Conservation (phyloP, 106 monocot species). For the Ottelia alismoides region DNA sequence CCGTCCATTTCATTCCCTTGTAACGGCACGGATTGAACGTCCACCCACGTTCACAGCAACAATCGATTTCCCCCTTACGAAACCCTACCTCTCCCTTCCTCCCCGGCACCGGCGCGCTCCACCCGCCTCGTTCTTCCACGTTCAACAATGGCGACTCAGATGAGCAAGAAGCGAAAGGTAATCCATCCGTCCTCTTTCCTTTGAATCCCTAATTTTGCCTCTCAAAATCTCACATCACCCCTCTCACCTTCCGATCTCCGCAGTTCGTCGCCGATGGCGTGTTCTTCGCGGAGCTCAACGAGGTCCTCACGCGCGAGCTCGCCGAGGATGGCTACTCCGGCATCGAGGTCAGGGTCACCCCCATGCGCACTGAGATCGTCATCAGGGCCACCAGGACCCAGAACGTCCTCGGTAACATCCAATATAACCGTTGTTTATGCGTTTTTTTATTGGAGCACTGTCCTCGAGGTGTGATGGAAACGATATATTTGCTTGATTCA, state of each 20-base stretch:
- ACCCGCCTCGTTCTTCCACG: background rate
- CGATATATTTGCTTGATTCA: too few species aligned
- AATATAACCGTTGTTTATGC: too few species aligned
- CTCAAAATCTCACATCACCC: too few species aligned
- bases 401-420: constrained; percentile 23
- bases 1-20: too few species aligned
- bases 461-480: too few species aligned
- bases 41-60: too few species aligned
- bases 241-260: background rate
- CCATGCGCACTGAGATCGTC: constrained; percentile 22
- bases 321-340: constrained; percentile 28
- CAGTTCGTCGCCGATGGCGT: constrained; percentile 28
- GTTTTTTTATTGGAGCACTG: too few species aligned
- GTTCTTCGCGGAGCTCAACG: constrained; percentile 29
- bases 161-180: constrained; percentile 17
- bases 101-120: too few species aligned
- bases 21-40: too few species aligned
- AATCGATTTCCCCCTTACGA: too few species aligned
- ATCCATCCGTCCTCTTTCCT: background rate
- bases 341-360: constrained; percentile 18
- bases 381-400: constrained; percentile 23
- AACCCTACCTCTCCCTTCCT: background rate
- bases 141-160: constrained; percentile 7
- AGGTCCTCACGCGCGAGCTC: constrained; percentile 20
- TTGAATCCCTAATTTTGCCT: too few species aligned